Evolutionary conservation across 495 filamentous ascomycete genomes (phyloP).

Genomic region (Hypoxylon crocopeplum): DNA sequence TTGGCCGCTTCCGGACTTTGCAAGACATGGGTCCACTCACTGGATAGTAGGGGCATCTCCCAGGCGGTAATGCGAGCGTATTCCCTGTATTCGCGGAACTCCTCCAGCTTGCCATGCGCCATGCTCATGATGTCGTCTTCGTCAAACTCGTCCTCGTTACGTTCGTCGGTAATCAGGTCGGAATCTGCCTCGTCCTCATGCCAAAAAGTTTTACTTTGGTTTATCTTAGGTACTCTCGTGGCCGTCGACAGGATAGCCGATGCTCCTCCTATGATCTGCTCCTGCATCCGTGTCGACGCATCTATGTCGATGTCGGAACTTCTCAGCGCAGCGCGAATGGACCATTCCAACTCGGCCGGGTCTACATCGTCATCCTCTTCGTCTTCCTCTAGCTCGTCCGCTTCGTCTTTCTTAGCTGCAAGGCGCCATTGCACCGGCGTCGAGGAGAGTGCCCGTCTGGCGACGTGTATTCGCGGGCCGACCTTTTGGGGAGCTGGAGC

Average conservation of each 20-base stretch:
- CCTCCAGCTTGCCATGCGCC: conserved; percentile 85
- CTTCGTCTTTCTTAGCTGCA: conserved; percentile 22
- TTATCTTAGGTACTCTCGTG: conserved; percentile 4
- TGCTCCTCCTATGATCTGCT: conserved; percentile 6
- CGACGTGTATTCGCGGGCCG: conserved; percentile 33
- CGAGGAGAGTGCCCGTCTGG: conserved; percentile 49
- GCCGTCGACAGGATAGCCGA: neutral
- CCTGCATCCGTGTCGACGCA: conserved; percentile 4
- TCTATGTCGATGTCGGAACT: conserved; percentile 2
- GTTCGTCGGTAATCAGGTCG: conserved; percentile 49
- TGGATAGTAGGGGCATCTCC: conserved; percentile 92
- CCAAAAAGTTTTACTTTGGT: conserved; percentile 43
- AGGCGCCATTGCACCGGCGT: conserved; percentile 39
- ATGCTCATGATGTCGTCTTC: conserved; percentile 83
- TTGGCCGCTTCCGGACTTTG: conserved; percentile 3
- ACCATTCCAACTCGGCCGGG: conserved; percentile 6
- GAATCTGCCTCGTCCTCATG: conserved; percentile 49
- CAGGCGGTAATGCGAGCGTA: conserved; percentile 88
- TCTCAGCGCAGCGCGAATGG: conserved; percentile 2
- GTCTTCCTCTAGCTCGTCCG: conserved; percentile 15
- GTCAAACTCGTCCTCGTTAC: conserved; percentile 51
- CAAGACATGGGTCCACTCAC: conserved; percentile 58
- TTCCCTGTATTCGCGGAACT: conserved; percentile 87
- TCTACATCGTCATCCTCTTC: conserved; percentile 20
- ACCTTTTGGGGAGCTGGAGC: conserved; percentile 29